Evolutionary conservation across 2,329 filamentous ascomycete species (phyloP).

Genomic region (Xylaria arbuscula): DNA sequence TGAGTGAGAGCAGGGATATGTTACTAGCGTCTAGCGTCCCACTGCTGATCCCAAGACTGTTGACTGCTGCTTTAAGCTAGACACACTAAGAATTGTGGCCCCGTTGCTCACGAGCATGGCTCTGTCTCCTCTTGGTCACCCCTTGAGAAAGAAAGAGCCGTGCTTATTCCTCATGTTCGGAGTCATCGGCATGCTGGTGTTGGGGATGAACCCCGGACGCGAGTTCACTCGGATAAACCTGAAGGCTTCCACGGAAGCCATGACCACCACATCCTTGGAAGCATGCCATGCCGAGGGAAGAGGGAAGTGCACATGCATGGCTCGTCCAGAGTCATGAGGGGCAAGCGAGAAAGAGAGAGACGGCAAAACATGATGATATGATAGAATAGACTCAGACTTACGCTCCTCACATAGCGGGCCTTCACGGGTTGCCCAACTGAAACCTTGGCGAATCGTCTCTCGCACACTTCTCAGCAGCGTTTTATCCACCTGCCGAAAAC

Average conservation of each 20-base stretch:
- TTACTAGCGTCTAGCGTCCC: constrained; percentile 25
- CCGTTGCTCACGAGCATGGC: constrained; percentile 24
- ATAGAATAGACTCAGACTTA: constrained; percentile 61
- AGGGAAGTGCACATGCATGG: constrained; percentile 23
- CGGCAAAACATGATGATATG: constrained; percentile 29
- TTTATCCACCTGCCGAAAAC: constrained; percentile 78
- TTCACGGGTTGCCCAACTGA: constrained; percentile 95
- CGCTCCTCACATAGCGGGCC: constrained; percentile 97
- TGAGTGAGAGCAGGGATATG: constrained; percentile 28
- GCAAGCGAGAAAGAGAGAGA: constrained; percentile 14
- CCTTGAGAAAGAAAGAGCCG: constrained; percentile 15
- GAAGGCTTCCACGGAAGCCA: constrained; percentile 2
- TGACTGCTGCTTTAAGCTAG: constrained; percentile 43
- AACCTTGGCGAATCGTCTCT: constrained; percentile 94
- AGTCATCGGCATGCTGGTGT: constrained; percentile 13
- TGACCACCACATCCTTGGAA: background rate
- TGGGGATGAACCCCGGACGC: constrained; percentile 9
- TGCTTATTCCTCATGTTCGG: constrained; percentile 26
- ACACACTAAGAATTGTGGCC: constrained; percentile 37
- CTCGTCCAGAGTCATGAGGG: constrained; percentile 21
- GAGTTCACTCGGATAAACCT: constrained; percentile 16
- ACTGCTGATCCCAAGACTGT: constrained; percentile 27
- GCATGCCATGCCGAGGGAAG: background rate
- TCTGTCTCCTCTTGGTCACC: constrained; percentile 23
- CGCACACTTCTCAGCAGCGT: constrained; percentile 87